Base-by-base conservation (phyloP, 306 rosid species). In the Glycyrrhiza uralensis region DNA sequence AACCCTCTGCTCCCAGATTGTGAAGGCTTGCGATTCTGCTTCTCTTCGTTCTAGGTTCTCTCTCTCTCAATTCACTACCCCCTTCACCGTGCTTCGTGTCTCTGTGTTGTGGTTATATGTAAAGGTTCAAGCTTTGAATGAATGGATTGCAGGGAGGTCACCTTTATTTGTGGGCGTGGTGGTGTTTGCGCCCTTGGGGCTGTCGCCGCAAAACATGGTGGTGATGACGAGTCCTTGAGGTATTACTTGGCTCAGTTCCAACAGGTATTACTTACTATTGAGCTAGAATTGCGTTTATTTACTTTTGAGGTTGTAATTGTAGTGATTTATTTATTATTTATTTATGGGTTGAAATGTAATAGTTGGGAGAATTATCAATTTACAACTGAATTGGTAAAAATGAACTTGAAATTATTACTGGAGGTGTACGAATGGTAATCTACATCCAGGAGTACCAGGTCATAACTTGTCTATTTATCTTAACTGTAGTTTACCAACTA, bases 131-230 rank as follows among this genome's bases (percentile, higher is more conserved):
- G 23, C 54, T 62, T 78, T 74, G 47, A 18, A 19, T 73, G 64
- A 66, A 64, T 54, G 64, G 64, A 23, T 83, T 66, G 41, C 72
- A 91, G 94, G 85, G 89, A 83, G 50, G 90, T 83, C 8, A 84
- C 86, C 24, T 88, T 91, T 41, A 71, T 91, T 39, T 88, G 92
- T 65, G 97, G 97, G 47, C 91, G 92, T 54, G 90, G 87, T 26
- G 92, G 94, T 59, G 86, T 90, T 49, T 88, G 89, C 49, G 88
- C 89, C 29, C 87, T 90, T 78, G 97, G 94, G 4, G 97, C 92
- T 61, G 94, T 88, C 28, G 79, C 64, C 47, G 95, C 92, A 6
- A 91, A 88, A 67, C 78, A 70, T 51, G 69, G 17, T 1, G 85
- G 87, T 4, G 88, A 88, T 74, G 65, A 66, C 42, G 80, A 66